These are phyloP conservation scores for Fusarium burgessii DNA, from an alignment of 2,329 filamentous ascomycete genomes.

Conservation along the genomic window DNA sequence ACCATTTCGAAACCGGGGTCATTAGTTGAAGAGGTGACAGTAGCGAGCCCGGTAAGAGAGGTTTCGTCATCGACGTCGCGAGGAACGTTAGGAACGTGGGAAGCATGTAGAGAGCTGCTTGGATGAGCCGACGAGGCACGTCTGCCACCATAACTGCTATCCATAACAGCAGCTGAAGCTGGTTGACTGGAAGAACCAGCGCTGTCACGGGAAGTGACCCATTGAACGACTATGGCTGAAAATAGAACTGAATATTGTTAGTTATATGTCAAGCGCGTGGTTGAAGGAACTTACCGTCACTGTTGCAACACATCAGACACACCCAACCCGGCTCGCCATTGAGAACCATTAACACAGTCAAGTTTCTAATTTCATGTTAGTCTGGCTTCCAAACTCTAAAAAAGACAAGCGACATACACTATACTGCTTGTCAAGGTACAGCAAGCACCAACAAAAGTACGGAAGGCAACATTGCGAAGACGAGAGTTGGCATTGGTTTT, in stretches of 20 bases:
- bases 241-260: slow-evolving; percentile 63
- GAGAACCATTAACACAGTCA: slow-evolving; percentile 68
- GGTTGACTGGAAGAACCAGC: slow-evolving; percentile 49
- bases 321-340: slow-evolving; percentile 74
- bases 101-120: slow-evolving; percentile 11
- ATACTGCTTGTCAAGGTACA: slow-evolving; percentile 69
- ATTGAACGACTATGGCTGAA: slow-evolving; percentile 71
- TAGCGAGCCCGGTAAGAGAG: slow-evolving; percentile 41
- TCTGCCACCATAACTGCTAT: slow-evolving; percentile 24
- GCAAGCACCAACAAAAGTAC: slow-evolving; percentile 70
- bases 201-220: slow-evolving; percentile 65
- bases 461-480: slow-evolving; percentile 64
- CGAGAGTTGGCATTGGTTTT: slow-evolving; percentile 56
- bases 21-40: slow-evolving; percentile 38
- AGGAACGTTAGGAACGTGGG: slow-evolving; percentile 23
- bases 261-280: background rate
- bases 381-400: too few species aligned
- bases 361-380: slow-evolving; percentile 58
- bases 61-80: slow-evolving; percentile 45
- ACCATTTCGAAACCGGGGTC: slow-evolving; percentile 34
- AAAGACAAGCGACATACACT: slow-evolving; percentile 55
- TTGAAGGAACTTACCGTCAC: slow-evolving; percentile 62
- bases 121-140: slow-evolving; percentile 17
- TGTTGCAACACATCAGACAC: slow-evolving; percentile 74
- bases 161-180: slow-evolving; percentile 16